These are phyloP conservation scores for Onygenales sp. DNA, from an alignment of 2,329 filamentous ascomycete species.

Conservation along the genomic window DNA sequence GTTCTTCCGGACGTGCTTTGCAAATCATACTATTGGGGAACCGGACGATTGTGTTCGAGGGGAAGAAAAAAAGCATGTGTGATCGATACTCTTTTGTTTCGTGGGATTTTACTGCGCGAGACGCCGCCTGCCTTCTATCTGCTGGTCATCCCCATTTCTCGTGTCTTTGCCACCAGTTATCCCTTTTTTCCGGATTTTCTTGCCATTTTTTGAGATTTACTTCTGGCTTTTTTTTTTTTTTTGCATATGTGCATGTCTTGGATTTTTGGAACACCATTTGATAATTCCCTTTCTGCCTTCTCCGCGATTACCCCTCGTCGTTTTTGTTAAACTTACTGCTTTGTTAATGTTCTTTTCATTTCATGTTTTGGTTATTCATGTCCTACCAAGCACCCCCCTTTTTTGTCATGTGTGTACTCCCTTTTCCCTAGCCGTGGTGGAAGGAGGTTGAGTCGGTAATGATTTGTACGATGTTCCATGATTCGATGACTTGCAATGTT, in stretches of 20 bases:
- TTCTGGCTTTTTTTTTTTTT: conserved; percentile 1
- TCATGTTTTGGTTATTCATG: neutral
- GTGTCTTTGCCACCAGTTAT: neutral
- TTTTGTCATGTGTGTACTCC: conserved; percentile 2
- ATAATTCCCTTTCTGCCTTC: neutral
- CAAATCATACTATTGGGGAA: too few species aligned
- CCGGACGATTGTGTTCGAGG: too few species aligned
- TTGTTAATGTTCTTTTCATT: neutral
- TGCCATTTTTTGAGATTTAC: neutral
- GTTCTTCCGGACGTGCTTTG: too few species aligned
- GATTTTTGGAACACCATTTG: neutral
- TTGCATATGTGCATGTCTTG: neutral
- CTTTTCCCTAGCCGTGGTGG: neutral
- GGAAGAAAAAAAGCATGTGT: too few species aligned
- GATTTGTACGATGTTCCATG: conserved; percentile 14
- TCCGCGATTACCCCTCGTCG: neutral
- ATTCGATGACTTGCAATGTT: conserved; percentile 10
- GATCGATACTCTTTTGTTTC: too few species aligned
- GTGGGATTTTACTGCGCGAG: too few species aligned
- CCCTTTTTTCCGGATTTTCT: neutral
- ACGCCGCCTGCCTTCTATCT: neutral
- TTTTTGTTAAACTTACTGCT: neutral
- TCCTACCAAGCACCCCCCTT: neutral
- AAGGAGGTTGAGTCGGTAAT: neutral
- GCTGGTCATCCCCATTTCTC: neutral